Percentiles rank a stretch among this genome's conserved stretches.
phyloP scores from a whole-genome alignment of 2,329 filamentous ascomycete species.

The Trichoderma gracile region DNA sequence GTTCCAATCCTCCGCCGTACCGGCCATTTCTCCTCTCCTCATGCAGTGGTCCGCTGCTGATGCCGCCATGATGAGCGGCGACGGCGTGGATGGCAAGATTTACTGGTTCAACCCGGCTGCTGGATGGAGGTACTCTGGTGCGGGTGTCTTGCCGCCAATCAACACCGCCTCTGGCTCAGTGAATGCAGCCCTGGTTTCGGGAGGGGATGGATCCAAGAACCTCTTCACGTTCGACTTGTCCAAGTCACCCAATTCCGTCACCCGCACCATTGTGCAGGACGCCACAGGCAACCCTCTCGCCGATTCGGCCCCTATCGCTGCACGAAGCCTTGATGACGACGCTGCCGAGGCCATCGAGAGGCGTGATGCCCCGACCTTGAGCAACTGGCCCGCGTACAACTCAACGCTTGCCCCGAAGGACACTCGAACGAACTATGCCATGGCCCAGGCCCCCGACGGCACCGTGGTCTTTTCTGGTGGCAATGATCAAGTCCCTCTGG shows the following conservation, averaged over 20 bases:
- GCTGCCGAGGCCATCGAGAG: slow-evolving; percentile 27
- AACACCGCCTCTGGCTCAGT: slow-evolving; percentile 57
- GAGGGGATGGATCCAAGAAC: slow-evolving; percentile 74
- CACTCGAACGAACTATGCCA: slow-evolving; percentile 66
- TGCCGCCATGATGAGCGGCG: slow-evolving; percentile 74
- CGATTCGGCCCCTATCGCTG: slow-evolving; percentile 47
- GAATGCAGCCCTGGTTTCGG: slow-evolving; percentile 66
- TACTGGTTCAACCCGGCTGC: slow-evolving; percentile 66
- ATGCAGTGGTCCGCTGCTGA: slow-evolving; percentile 71
- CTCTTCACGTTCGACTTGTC: slow-evolving; percentile 77
- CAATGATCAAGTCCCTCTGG: slow-evolving; percentile 63
- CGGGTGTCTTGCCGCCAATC: slow-evolving; percentile 62
- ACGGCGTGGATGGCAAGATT: slow-evolving; percentile 60
- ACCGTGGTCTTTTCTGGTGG: slow-evolving; percentile 80
- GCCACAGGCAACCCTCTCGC: slow-evolving; percentile 57
- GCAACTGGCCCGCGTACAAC: slow-evolving; percentile 78
- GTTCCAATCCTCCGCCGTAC: slow-evolving; percentile 59
- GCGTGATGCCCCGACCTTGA: slow-evolving; percentile 52
- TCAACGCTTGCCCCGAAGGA: slow-evolving; percentile 64
- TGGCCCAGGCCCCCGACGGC: slow-evolving; percentile 67
- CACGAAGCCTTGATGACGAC: slow-evolving; percentile 35
- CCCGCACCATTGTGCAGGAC: slow-evolving; percentile 66
- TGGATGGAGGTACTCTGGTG: slow-evolving; percentile 69
- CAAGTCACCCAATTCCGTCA: slow-evolving; percentile 72
- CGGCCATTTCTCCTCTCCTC: slow-evolving; percentile 68